These are phyloP conservation scores for Eutrema salsugineum DNA, from an alignment of 441 rosid species.

Conservation along the genomic window DNA sequence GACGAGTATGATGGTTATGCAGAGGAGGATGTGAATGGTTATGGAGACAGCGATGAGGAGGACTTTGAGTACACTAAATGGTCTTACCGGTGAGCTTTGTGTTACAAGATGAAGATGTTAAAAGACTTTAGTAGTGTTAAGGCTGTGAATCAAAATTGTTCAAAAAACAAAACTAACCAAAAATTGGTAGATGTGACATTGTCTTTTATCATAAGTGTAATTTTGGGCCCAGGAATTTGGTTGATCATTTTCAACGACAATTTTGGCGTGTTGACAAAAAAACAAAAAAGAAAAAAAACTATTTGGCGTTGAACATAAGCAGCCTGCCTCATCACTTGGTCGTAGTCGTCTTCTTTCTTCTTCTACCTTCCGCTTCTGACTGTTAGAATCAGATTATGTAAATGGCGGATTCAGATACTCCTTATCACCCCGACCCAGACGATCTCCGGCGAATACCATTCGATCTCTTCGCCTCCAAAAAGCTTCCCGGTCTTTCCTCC, in stretches of 20 bases:
- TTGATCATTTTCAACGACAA: constrained; percentile 7
- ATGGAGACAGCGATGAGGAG: constrained; percentile 34
- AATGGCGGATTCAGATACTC: constrained; percentile 36
- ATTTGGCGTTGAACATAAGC: constrained; percentile 22
- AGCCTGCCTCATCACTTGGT: background rate
- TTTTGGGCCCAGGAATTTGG: background rate
- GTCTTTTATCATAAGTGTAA: background rate
- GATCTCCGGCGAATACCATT: constrained; percentile 43
- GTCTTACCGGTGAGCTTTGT: constrained; percentile 27
- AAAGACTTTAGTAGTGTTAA: background rate
- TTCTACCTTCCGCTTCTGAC: background rate
- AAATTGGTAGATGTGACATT: background rate
- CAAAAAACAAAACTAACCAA: background rate
- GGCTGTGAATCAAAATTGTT: constrained; percentile 7
- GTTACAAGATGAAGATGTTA: background rate
- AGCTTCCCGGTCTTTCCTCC: constrained; percentile 47
- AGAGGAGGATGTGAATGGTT: constrained; percentile 29
- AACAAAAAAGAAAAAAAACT: background rate
- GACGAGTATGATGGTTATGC: constrained; percentile 28
- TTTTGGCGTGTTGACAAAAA: background rate
- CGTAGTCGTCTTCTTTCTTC: background rate
- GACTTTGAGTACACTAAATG: constrained; percentile 29
- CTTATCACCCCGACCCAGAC: constrained; percentile 27
- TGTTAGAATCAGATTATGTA: background rate
- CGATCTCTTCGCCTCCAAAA: constrained; percentile 73